Percentiles rank a stretch among this genome's conserved stretches.
These are phyloP conservation scores for Trametes cingulata DNA, from an alignment of 768 basidiomycete genomes.

Conservation along the genomic window DNA sequence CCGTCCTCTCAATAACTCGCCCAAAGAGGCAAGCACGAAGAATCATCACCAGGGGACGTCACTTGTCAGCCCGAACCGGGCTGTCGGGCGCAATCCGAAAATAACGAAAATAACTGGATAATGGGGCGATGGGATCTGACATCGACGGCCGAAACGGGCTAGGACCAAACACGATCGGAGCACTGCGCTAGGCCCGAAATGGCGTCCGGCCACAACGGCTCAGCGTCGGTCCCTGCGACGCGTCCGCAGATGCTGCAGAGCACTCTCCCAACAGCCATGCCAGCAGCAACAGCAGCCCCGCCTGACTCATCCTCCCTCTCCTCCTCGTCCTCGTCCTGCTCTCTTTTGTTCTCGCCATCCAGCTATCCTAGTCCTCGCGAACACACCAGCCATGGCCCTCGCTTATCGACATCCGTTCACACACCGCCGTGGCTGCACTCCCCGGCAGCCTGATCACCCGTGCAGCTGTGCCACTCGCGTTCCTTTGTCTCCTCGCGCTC, in stretches of 20 bases:
- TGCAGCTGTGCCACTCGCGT: not conserved
- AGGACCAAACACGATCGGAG: constrained; percentile 15
- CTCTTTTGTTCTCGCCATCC: constrained; percentile 1
- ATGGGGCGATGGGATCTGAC: constrained; percentile 8
- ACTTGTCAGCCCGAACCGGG: constrained; percentile 7
- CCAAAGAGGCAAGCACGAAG: constrained; percentile 6
- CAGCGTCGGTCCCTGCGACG: not conserved
- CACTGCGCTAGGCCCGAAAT: constrained; percentile 6
- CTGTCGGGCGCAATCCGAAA: not conserved
- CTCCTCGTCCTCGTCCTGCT: no score
- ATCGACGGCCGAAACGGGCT: constrained; percentile 10
- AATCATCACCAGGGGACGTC: no score
- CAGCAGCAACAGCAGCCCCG: not conserved
- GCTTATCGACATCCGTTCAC: constrained; percentile 5
- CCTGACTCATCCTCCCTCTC: constrained; percentile 1
- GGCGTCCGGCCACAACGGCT: constrained; percentile 15
- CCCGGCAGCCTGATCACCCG: not conserved
- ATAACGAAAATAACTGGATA: constrained; percentile 8
- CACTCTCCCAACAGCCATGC: no score
- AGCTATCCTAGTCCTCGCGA: no score
- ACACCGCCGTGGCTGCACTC: not conserved
- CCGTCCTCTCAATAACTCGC: constrained; percentile 2
- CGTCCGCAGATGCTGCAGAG: not conserved
- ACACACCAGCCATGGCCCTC: not conserved
- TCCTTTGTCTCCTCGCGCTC: constrained; percentile 3